Base-by-base conservation (phyloP, 2,329 filamentous ascomycete species). In the Cladosporium sp. region DNA sequence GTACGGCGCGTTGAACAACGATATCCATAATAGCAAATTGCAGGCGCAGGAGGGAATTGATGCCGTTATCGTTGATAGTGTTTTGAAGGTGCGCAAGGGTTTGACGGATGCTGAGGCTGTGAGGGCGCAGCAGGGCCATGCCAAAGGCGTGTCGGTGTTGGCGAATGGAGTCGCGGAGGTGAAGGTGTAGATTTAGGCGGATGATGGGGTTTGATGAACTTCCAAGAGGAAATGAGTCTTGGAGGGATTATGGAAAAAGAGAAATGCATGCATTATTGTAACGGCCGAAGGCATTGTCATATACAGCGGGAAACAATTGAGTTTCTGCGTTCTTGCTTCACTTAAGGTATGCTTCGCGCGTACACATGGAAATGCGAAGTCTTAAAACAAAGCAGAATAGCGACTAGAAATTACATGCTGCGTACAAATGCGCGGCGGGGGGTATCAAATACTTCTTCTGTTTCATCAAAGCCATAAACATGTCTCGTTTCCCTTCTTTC, bases 31-130 rank as follows among this genome's bases (percentile, higher is more conserved):
- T 69, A 91, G 95, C 30, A 84, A 92, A 84, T 74, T 85, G 55
- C 93, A 98, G 83, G 88, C 94, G 8, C 87, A 88, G 49, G 88
- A 96, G 69, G 92, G 93, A 41, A 96, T 98, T 54, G 93, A 98
- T 65, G 93, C 93, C 1, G 92, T 98, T 48, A 98, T 98, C 63
- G 93, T 97, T 12, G 93, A 98, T 66, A 93, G 83, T 55, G 92
- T 98, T 3, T 79, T 97, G 25, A 88, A 88, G 35, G 96, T 98
- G 59, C 83, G 92, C 40, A 90, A 95, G 69, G 92, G 89, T 1
- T 77, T 98, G 54, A 93, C 88, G n/a, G 70, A 63, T 46, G 53
- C 50, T 7, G 60, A 59, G 40, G 42, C 52, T 4, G 53, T 54
- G 32, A 32, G 51, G 39, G 41, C 33, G 42, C 41, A 43, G 30